Evolutionary conservation across 2,329 filamentous ascomycete genomes (phyloP).

Genomic region (Pseudocercospora cruenta): DNA sequence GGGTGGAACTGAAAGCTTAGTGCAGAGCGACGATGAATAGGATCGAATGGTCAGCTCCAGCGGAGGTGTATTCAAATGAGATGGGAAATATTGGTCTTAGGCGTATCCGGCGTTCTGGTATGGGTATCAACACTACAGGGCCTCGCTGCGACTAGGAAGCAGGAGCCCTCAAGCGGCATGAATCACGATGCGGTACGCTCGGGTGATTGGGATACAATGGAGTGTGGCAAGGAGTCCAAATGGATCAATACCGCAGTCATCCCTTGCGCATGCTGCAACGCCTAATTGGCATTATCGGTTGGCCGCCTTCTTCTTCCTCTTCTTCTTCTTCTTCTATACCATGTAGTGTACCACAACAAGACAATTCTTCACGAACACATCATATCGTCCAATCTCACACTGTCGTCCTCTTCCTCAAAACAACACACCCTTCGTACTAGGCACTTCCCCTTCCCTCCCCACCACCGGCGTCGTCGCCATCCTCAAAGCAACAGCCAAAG

Average conservation of each 20-base stretch:
- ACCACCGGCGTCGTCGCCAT: conserved; percentile 74
- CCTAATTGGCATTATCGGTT: background rate
- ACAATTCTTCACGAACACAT: background rate
- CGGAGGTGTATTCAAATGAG: background rate
- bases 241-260: background rate
- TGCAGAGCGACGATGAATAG: conserved; percentile 60
- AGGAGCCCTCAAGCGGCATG: conserved; percentile 7
- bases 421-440: conserved; percentile 93
- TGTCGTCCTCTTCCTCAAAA: conserved; percentile 38
- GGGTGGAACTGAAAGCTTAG: conserved; percentile 47
- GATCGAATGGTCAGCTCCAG: background rate
- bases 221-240: conserved; percentile 1
- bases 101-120: background rate
- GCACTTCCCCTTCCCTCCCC: conserved; percentile 87
- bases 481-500: conserved; percentile 81
- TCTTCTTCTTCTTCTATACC: background rate
- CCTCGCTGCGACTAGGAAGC: conserved; percentile 3
- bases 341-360: conserved; percentile 4
- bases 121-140: background rate
- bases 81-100: background rate
- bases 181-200: conserved; percentile 10
- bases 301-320: background rate
- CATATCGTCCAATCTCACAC: background rate
- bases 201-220: conserved; percentile 5
- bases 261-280: background rate